phyloP scores from a whole-genome alignment of 2,329 filamentous ascomycete genomes.

The Epichloe sibirici region DNA sequence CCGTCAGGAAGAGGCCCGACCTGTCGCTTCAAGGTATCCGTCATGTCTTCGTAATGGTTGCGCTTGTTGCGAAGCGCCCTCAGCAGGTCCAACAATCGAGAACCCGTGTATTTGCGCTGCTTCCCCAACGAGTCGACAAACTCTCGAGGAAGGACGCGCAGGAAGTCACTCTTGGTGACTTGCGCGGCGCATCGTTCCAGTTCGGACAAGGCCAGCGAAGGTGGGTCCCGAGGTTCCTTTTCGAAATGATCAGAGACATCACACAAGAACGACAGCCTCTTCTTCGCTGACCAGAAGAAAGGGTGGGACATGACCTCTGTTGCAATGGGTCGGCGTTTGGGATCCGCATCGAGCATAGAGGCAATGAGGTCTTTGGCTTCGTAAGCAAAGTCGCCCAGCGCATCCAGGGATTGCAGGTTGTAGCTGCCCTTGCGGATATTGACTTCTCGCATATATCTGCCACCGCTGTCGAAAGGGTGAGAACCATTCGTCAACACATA shows the following conservation, averaged over 20 bases:
- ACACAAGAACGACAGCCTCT: slow-evolving; percentile 83
- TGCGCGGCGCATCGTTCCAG: slow-evolving; percentile 41
- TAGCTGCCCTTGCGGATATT: slow-evolving; percentile 90
- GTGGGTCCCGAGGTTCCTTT: slow-evolving; percentile 75
- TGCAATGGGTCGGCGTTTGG: slow-evolving; percentile 54
- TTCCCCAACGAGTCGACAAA: slow-evolving; percentile 88
- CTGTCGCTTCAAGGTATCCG: slow-evolving; percentile 54
- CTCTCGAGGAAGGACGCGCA: slow-evolving; percentile 59
- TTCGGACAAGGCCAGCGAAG: slow-evolving; percentile 51
- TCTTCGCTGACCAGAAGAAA: slow-evolving; percentile 91
- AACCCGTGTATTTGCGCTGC: slow-evolving; percentile 87
- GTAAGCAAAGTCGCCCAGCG: slow-evolving; percentile 69
- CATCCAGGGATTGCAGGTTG: slow-evolving; percentile 57
- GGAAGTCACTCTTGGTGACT: slow-evolving; percentile 61
- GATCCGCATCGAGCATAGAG: slow-evolving; percentile 56
- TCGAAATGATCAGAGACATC: slow-evolving; percentile 96
- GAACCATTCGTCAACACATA: slow-evolving; percentile 90
- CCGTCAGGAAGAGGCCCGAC: slow-evolving; percentile 69
- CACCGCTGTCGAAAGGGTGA: slow-evolving; percentile 90
- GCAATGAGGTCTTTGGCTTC: slow-evolving; percentile 81
- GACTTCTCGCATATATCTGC: slow-evolving; percentile 89
- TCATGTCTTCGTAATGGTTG: slow-evolving; percentile 96
- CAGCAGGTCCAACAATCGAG: slow-evolving; percentile 71
- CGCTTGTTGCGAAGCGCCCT: slow-evolving; percentile 89
- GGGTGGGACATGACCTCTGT: slow-evolving; percentile 79